Evolutionary conservation across 352 stramenopile genomes (phyloP), one percentile per base, ranked within the genome.

Genomic region (Halophytophthora polymorphica): DNA sequence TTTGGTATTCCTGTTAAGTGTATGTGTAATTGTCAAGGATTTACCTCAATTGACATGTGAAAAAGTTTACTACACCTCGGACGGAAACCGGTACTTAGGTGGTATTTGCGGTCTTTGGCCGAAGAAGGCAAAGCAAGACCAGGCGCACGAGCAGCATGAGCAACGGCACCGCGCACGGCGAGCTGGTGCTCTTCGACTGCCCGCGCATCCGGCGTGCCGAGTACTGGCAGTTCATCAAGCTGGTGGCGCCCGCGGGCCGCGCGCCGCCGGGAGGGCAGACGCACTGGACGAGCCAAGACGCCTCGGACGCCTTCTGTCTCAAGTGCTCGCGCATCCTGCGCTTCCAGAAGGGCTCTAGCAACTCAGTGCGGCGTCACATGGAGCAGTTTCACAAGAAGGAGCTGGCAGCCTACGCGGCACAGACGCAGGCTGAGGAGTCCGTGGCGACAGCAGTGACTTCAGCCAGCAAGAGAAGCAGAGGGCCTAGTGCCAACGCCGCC

Each of bases 161-260:
- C 69, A 83, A 83, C 48, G 69, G 58, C 3, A 45, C 75, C 22
- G 36, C 48, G n/a, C 74, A 81, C 45, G 66, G 69, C 14, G 64
- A 78, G n/a, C 58, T 78, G 33, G 66, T 55, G 61, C 69, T 86
- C 45, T 83, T 77, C 50, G 64, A 79, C 50, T 86, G 71, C 57
- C 71, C 71, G 47, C 74, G 64, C 35, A 61, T 83, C 52, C 74
- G 74, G 50, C 68, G 72, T 22, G 61, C 61, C 41, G 74, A 75
- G 53, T 80, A 77, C 66, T 85, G 73, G 71, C 73, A 86, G 61
- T 86, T 78, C 58, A 79, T 83, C 49, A 74, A 73, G 58, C 66
- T 86, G 36, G 64, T 82, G 34, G 74, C 66, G 21, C 69, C 71
- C 18, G 39, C 53, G 8, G 58, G 47, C 13, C 19, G 36, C 17